A percentile compares a stretch with the other conserved stretches of the same genome.
Evolutionary conservation across 2,329 filamentous ascomycete genomes (phyloP).

Genomic region (Nemania serpens): DNA sequence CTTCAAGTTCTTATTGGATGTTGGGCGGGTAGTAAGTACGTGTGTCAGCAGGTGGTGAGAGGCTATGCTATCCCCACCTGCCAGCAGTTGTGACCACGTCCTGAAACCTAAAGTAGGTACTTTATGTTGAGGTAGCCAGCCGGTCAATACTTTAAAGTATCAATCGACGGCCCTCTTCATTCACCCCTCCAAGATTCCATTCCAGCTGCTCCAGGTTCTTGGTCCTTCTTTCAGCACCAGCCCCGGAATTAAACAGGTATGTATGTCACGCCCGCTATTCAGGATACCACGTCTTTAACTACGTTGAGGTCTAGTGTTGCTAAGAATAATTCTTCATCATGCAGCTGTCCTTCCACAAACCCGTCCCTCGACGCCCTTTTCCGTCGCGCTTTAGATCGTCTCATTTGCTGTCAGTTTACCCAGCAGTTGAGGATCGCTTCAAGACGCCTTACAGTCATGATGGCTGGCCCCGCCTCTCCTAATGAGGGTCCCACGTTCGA

Average conservation of each 20-base stretch:
- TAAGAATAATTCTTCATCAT: constrained; percentile 14
- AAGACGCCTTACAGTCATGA: constrained; percentile 42
- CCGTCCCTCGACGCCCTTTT: neutral
- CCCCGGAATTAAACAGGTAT: constrained; percentile 21
- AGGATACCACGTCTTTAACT: constrained; percentile 9
- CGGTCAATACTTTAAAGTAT: constrained; percentile 6
- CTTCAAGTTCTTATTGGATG: too few relatives aligned
- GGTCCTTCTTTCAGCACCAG: constrained; percentile 16
- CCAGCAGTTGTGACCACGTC: neutral
- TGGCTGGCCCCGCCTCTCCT: constrained; percentile 63
- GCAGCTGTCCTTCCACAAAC: constrained; percentile 10
- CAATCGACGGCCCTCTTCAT: constrained; percentile 1
- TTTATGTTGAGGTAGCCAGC: too few relatives aligned
- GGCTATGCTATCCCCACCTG: neutral
- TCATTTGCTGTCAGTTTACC: constrained; percentile 1
- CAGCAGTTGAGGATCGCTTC: constrained; percentile 11
- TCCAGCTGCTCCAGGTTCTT: constrained; percentile 6
- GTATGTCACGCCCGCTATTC: constrained; percentile 17
- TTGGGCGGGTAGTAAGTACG: neutral
- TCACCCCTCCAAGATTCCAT: constrained; percentile 23
- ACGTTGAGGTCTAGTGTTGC: constrained; percentile 5
- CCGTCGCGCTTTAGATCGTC: neutral
- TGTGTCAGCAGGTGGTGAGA: neutral
- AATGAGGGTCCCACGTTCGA: constrained; percentile 62
- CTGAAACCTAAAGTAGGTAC: too few relatives aligned